A percentile compares a stretch with the other conserved stretches of the same genome.
Conservation (phyloP, 306 rosid species). For the Ammopiptanthus mongolicus region DNA sequence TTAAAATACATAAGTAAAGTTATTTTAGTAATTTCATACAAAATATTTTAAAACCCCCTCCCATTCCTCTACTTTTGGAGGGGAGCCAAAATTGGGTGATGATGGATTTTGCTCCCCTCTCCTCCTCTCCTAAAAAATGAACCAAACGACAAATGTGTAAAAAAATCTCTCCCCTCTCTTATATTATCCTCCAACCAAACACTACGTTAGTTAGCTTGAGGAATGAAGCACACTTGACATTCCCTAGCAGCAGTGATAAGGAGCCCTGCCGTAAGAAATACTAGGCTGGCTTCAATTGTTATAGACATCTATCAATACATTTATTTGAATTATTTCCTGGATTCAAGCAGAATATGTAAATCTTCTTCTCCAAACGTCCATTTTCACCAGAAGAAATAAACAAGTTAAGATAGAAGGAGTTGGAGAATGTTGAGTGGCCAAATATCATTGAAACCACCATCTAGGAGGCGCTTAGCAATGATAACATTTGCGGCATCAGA, state of each 20-base stretch:
- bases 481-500: constrained; percentile 53
- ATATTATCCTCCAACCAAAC: too few relatives aligned
- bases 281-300: not conserved
- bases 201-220: too few relatives aligned
- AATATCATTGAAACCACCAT: constrained; percentile 37
- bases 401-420: constrained; percentile 24
- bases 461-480: constrained; percentile 42
- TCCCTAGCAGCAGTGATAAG: not conserved
- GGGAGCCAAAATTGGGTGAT: too few relatives aligned
- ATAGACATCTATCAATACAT: not conserved
- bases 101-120: too few relatives aligned
- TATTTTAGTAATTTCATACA: too few relatives aligned
- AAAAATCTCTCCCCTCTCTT: too few relatives aligned
- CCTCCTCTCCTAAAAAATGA: too few relatives aligned
- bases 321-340: too few relatives aligned
- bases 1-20: too few relatives aligned
- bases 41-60: too few relatives aligned
- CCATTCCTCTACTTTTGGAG: too few relatives aligned
- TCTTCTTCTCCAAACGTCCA: not conserved
- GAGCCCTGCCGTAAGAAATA: not conserved
- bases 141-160: too few relatives aligned
- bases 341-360: not conserved
- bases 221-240: not conserved
- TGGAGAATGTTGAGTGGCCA: constrained; percentile 46
- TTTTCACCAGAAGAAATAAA: not conserved